Evolutionary conservation across 78 protist species (phyloP), one percentile per base, ranked within the genome.

Genomic region (Isochrysis galbana): DNA sequence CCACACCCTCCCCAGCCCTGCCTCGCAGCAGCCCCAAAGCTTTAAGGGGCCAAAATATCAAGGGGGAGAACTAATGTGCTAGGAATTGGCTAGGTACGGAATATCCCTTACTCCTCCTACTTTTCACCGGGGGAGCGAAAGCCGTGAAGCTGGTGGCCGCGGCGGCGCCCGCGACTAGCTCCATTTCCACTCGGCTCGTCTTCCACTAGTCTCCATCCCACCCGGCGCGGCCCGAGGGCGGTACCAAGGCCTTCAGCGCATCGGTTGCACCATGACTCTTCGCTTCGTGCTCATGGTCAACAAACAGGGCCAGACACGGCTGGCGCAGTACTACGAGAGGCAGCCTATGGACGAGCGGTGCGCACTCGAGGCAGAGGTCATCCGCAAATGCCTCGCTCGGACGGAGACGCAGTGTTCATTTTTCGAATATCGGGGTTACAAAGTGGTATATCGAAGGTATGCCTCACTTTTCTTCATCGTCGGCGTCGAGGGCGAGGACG

Each of bases 391-490:
- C 93, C 92, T 98, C 34, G 32, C 96, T 2, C 95, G 98, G 17
- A 78, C 46, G 10, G 98, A 96, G 44, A 42, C 87, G 48, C 93
- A 97, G 97, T 98, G 99, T 80, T 96, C 97, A 47, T 97, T 98
- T 74, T 38, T 97, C 51, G 98, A 97, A 83, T 98, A 90, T 48
- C 61, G 90, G 11, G 91, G 95, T 29, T 95, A 94, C 94, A 97
- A 97, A 89, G 41, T 98, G 0, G 93, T 98, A 0, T 98, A 97
- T 92, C 88, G 99, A 21, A 93, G 98, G 10, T 98, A 98, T 61
- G 98, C 99, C 21, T 96, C 99, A 44, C 95, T 98, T 26, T 98
- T 95, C 88, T 97, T 98, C 89, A 97, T 98, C 82, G 98, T 98
- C 47, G 99, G 99, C 86, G 94, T 96, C 67, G 95, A 95, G 91